Percentiles rank a stretch among this genome's conserved stretches.
phyloP scores from a whole-genome alignment of 768 basidiomycete genomes.

The Podaxis sp. region DNA sequence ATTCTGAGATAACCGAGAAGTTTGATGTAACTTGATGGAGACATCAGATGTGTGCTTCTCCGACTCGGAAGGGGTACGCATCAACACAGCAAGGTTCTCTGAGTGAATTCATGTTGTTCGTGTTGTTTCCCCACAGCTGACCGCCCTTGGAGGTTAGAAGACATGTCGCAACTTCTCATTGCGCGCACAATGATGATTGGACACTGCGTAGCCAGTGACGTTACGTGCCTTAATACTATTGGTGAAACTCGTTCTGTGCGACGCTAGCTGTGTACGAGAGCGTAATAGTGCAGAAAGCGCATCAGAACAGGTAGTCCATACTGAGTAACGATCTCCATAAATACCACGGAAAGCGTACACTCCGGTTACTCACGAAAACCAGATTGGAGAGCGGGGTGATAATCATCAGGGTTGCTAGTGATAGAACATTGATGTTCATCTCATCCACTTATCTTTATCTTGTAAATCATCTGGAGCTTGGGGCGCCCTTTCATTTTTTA shows the following conservation, averaged over 20 bases:
- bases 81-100: constrained; percentile 4
- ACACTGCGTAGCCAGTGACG: background rate
- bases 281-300: background rate
- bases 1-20: constrained; percentile 7
- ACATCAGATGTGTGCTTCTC: constrained; percentile 5
- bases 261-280: background rate
- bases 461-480: background rate
- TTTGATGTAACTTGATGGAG: background rate
- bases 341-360: background rate
- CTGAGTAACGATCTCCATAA: background rate
- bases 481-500: background rate
- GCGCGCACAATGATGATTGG: background rate
- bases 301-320: constrained; percentile 1
- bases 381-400: background rate
- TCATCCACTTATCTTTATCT: background rate
- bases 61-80: constrained; percentile 13
- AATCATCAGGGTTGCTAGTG: background rate
- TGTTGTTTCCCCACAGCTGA: background rate
- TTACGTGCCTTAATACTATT: constrained; percentile 8
- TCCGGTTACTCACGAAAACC: constrained; percentile 1
- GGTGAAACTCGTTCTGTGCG: background rate
- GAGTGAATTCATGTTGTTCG: background rate
- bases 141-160: background rate
- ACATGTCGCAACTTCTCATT: background rate
- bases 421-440: background rate